phyloP scores from a whole-genome alignment of 768 basidiomycete genomes.

The Tricholomella constricta region DNA sequence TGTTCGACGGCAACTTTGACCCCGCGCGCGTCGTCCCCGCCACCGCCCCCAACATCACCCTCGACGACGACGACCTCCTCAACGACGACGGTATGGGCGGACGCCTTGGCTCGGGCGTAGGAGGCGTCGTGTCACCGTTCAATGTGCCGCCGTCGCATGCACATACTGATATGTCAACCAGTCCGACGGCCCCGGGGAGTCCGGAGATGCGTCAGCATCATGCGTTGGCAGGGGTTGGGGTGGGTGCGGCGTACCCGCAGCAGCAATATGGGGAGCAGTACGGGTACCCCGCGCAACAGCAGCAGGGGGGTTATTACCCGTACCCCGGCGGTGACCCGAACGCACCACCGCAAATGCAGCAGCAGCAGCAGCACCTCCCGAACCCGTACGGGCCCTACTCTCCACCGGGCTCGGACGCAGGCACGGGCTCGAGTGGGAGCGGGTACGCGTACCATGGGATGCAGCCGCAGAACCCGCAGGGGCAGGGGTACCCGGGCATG shows the following conservation, averaged over 20 bases:
- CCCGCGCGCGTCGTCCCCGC: slow-evolving; percentile 28
- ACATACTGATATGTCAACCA: not conserved
- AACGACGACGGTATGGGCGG: slow-evolving; percentile 40
- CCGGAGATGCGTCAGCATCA: slow-evolving; percentile 4
- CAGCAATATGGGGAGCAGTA: not conserved
- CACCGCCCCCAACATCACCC: slow-evolving; percentile 15
- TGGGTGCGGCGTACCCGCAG: not conserved
- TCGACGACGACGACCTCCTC: slow-evolving; percentile 13
- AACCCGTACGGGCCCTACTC: slow-evolving; percentile 3
- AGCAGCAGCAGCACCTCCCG: not conserved
- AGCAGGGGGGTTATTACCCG: too few species aligned
- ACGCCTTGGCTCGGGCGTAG: slow-evolving; percentile 29
- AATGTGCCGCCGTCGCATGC: slow-evolving; percentile 6
- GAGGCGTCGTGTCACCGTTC: slow-evolving; percentile 38
- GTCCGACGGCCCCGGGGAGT: not conserved
- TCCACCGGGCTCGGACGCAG: slow-evolving; percentile 1
- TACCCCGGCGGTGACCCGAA: too few species aligned
- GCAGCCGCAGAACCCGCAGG: slow-evolving; percentile 3
- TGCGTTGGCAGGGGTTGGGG: not conserved
- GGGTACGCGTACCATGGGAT: not conserved
- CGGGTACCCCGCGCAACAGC: not conserved
- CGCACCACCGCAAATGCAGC: too few species aligned
- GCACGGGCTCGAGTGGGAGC: slow-evolving; percentile 1
- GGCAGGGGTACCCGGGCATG: too few species aligned
- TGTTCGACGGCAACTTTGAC: slow-evolving; percentile 46